Evolutionary conservation across 2,329 filamentous ascomycete species (phyloP).

Genomic region (Calonectria ilicicola): DNA sequence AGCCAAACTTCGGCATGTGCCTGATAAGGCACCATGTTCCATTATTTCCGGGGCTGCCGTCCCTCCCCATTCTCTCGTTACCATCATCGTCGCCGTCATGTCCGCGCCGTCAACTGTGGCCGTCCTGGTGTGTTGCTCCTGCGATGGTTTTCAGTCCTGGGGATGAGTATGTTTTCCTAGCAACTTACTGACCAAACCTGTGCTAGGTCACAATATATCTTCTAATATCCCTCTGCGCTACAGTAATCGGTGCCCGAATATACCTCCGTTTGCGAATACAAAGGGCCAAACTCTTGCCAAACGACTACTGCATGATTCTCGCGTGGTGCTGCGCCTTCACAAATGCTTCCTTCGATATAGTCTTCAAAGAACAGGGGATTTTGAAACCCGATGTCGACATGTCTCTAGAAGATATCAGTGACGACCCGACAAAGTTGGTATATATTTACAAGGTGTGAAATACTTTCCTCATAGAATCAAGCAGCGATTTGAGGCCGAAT

Average conservation of each 20-base stretch:
- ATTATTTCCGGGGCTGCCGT: neutral
- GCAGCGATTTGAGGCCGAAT: too few species aligned
- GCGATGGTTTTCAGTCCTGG: too few species aligned
- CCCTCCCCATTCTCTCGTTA: neutral
- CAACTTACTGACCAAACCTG: neutral
- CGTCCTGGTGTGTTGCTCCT: neutral
- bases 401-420: neutral
- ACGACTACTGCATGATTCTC: neutral
- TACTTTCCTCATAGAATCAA: neutral
- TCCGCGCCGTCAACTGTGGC: neutral
- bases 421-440: neutral
- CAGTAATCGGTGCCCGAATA: neutral
- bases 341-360: neutral
- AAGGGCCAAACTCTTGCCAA: neutral
- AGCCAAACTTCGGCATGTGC: neutral
- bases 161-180: neutral
- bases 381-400: neutral
- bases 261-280: neutral
- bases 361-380: neutral
- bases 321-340: neutral
- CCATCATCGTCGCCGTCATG: neutral
- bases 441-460: neutral
- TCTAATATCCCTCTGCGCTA: neutral
- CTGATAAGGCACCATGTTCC: conserved; percentile 1
- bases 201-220: neutral